Conservation (phyloP, 805 yeast species). For the Saturnispora hagleri region DNA sequence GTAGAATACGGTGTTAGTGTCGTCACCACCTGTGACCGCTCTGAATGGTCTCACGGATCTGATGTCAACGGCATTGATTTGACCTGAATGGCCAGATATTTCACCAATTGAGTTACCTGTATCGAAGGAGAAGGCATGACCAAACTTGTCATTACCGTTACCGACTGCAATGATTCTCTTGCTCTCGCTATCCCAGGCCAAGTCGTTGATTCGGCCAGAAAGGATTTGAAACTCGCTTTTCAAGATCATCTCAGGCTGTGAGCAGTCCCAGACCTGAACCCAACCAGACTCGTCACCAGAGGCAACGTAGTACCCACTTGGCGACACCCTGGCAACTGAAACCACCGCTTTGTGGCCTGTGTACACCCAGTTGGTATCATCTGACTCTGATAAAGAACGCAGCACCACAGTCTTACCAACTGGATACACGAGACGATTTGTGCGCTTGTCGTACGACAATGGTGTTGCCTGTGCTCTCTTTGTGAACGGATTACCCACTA, state of each 20-base stretch:
- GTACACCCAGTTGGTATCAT: slow-evolving; percentile 32
- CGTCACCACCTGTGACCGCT: slow-evolving; percentile 90
- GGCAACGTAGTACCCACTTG: slow-evolving; percentile 83
- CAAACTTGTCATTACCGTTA: slow-evolving; percentile 83
- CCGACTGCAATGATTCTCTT: slow-evolving; percentile 89
- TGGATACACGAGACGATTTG: slow-evolving; percentile 71
- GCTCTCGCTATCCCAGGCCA: slow-evolving; percentile 89
- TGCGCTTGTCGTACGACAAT: slow-evolving; percentile 61
- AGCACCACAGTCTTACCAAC: slow-evolving; percentile 72
- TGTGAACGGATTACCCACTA: slow-evolving; percentile 79
- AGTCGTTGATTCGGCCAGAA: slow-evolving; percentile 70
- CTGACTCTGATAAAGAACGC: slow-evolving; percentile 49
- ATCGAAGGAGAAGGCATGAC: slow-evolving; percentile 89
- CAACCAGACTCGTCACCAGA: slow-evolving; percentile 89
- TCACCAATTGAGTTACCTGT: slow-evolving; percentile 97
- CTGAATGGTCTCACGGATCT: slow-evolving; percentile 84
- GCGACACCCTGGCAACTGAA: slow-evolving; percentile 80
- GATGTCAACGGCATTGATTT: slow-evolving; percentile 75
- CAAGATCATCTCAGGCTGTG: slow-evolving; percentile 43
- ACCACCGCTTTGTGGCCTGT: slow-evolving; percentile 61
- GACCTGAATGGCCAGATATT: slow-evolving; percentile 82
- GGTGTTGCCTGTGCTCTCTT: slow-evolving; percentile 60
- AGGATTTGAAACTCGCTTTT: slow-evolving; percentile 73
- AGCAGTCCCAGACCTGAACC: slow-evolving; percentile 80
- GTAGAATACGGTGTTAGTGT: slow-evolving; percentile 71